Percentiles rank a stretch among this genome's conserved stretches.
Evolutionary conservation across 2,329 filamentous ascomycete genomes (phyloP).

Genomic region (Pestalotiopsis sp.): DNA sequence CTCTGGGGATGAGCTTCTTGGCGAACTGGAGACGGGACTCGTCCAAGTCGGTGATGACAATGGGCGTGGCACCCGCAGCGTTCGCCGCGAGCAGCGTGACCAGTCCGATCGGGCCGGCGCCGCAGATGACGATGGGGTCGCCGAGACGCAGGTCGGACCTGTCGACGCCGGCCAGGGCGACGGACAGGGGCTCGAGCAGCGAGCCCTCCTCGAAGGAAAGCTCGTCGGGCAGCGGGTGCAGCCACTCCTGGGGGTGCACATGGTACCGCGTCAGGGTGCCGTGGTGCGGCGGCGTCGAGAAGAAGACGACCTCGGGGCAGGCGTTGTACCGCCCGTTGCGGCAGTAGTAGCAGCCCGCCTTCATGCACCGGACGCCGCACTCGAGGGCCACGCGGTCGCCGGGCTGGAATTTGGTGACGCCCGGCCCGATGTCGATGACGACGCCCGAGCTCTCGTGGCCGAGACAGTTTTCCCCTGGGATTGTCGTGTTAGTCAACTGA

Average conservation of each 20-base stretch:
- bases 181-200: conserved; percentile 50
- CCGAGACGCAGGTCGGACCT: conserved; percentile 41
- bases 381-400: conserved; percentile 35
- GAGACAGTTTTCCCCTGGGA: conserved; percentile 32
- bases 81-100: conserved; percentile 43
- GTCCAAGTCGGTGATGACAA: conserved; percentile 36
- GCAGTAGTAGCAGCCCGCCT: conserved; percentile 34
- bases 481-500: too few relatives aligned
- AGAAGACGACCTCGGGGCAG: conserved; percentile 25
- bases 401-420: conserved; percentile 16
- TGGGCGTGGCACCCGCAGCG: conserved; percentile 44
- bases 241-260: conserved; percentile 38
- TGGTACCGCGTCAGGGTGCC: conserved; percentile 42
- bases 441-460: conserved; percentile 28
- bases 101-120: conserved; percentile 39
- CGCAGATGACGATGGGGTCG: conserved; percentile 37
- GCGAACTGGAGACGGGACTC: neutral
- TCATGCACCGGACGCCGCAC: conserved; percentile 37
- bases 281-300: conserved; percentile 33
- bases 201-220: conserved; percentile 44
- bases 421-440: conserved; percentile 22
- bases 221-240: conserved; percentile 38
- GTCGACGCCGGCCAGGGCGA: conserved; percentile 47
- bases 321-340: conserved; percentile 42
- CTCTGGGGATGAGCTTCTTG: neutral